Percentiles rank a stretch among this genome's conserved stretches.
Conservation (phyloP, 2,329 filamentous ascomycete genomes). For the Blastomyces percursus region DNA sequence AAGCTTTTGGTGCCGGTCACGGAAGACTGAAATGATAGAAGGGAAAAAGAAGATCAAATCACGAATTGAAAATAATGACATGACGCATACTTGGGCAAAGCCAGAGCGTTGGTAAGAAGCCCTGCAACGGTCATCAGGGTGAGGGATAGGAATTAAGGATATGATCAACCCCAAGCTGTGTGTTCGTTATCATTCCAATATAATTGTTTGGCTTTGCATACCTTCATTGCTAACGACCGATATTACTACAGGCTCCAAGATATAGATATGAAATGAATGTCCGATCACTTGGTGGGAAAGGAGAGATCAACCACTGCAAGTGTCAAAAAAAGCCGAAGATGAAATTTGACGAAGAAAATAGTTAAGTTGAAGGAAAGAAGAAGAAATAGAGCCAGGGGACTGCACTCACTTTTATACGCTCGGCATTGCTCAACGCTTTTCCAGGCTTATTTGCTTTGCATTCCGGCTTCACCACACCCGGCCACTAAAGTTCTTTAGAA, state of each 20-base stretch:
- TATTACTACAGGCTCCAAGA: no score
- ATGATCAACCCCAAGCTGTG: background rate
- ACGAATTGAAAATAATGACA: background rate
- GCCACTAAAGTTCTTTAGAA: no score
- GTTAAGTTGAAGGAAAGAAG: background rate
- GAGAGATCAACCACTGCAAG: background rate
- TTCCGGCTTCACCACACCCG: no score
- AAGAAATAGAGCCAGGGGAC: no score
- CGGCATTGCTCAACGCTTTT: no score
- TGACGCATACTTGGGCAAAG: background rate
- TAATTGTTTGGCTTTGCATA: background rate
- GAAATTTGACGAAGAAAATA: background rate
- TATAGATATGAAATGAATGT: background rate
- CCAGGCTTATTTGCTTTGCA: no score
- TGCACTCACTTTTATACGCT: no score
- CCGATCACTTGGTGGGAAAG: background rate
- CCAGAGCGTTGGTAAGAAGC: background rate
- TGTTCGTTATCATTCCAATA: background rate
- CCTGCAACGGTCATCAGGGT: background rate
- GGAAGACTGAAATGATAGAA: background rate
- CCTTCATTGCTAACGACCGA: background rate
- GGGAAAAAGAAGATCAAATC: background rate
- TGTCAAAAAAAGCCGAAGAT: background rate
- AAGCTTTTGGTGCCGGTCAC: background rate
- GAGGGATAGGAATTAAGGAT: background rate